Evolutionary conservation across 75 land plant genomes (phyloP), one percentile per base, ranked within the genome.

Genomic region (Pinus tabuliformis): DNA sequence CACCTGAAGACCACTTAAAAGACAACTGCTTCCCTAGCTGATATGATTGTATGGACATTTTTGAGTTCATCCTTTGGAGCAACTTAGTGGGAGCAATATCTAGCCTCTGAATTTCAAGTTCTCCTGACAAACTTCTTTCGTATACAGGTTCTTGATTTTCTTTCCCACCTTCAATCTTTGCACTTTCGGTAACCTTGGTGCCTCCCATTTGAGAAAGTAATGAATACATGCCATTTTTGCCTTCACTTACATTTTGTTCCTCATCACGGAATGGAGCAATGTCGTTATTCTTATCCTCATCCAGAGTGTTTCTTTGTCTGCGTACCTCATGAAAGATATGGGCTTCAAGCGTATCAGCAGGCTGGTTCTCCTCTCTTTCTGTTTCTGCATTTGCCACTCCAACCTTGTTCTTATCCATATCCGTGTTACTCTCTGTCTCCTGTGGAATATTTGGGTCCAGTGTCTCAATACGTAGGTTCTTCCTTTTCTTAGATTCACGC

Each of bases 1-100:
- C 54, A 26, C 88, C 92, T 1, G 90, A 90, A 24, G 75, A 75
- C 94, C 94, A 92, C 49, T 90, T 90, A 86, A 89, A 84, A 9
- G 92, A 83, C 49, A 89, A 60, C 4, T 78, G 85, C 63, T 80
- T 83, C 20, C 75, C 77, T n/a, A 79, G 12, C 18, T 85, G 73
- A 56, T 66, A 73, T 15, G 74, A 72, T 52, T 63, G 64, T 61
- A 76, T 76, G 26, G 78, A 77, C 70, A 80, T 82, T 63, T 82
- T 85, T 39, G 87, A 85, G 33, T 85, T 82, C 20, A 85, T 80
- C 61, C 85, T 80, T 42, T 83, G 37, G 12, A 81, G 76, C 14
- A 81, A 62, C 52, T 64, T 5, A 39, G n/a, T 65, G 33, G 56
- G 59, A 33, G 72, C 45, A 36, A 80, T 26, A 8, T 39, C 52